Conservation (phyloP, 345 rosid genomes). For the Geranium rotundifolium region DNA sequence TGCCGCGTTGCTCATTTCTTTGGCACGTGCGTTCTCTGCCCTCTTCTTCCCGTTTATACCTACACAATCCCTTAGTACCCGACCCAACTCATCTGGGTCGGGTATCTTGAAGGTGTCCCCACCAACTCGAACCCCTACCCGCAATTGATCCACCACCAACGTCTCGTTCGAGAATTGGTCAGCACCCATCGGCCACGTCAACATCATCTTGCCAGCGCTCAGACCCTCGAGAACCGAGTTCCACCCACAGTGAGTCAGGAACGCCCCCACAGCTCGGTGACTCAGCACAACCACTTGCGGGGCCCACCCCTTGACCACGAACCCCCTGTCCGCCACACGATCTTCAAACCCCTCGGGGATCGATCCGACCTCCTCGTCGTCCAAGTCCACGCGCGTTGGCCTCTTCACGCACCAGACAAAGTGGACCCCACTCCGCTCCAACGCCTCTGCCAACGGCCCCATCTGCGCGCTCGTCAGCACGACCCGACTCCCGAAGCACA, state of each 20-base stretch:
- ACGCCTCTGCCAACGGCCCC: too few relatives aligned
- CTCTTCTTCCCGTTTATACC: conserved; percentile 1
- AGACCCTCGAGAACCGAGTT: conserved; percentile 19
- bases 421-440: neutral
- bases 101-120: conserved; percentile 22
- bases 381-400: neutral
- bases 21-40: conserved; percentile 9
- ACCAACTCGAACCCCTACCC: conserved; percentile 20
- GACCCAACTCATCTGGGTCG: conserved; percentile 18
- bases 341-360: conserved; percentile 3
- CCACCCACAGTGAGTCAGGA: too few relatives aligned
- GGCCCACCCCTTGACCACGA: conserved; percentile 12
- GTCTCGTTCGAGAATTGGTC: conserved; percentile 25
- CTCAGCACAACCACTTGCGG: conserved; percentile 10
- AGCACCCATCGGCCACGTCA: conserved; percentile 38
- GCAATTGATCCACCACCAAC: conserved; percentile 20
- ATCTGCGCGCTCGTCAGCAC: too few relatives aligned
- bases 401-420: conserved; percentile 5
- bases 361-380: neutral
- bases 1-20: conserved; percentile 13
- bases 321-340: conserved; percentile 10
- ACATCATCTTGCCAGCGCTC: conserved; percentile 22
- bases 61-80: conserved; percentile 17
- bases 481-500: too few relatives aligned
- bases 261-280: conserved; percentile 10